Base-by-base conservation (phyloP, 2,329 filamentous ascomycete species). In the Phialophora tarda region DNA sequence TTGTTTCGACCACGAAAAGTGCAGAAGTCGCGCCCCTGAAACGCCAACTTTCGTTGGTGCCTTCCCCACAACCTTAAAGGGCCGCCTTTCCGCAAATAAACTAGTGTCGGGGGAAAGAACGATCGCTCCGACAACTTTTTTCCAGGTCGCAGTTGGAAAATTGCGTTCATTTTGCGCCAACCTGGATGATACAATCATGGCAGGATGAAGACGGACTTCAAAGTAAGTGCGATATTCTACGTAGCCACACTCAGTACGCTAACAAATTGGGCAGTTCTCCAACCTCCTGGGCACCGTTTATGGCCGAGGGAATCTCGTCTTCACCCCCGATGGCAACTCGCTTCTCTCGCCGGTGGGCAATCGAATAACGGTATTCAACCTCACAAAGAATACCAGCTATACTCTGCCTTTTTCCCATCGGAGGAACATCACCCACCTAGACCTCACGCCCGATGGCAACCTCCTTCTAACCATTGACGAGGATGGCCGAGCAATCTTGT, bases 251-350 rank as follows among this genome's bases (percentile, higher is more conserved):
- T 34, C 14, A 41, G 17, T 34, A 24, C 58, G 41, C 47, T 71
- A 50, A 67, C 66, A 14, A 14, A n/a, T 55, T 51, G 1, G 75
- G 34, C 54, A 97, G 93, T 99, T 99, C 82, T 97, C 94, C 78
- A 99, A 98, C 81, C 87, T 99, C 78, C 87, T 99, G 76, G 96
- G 95, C 77, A 99, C 95, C 73, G 95, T 99, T 77, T 99, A 98
- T 84, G 92, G 93, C 83, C 92, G 93, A 86, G 95, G 96, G 81
- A 99, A 98, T 79, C 87, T 99, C 75, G 86, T 97, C 77, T 99
- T 96, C 83, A 96, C 92, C 74, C 92, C 93, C 68, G 94, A 99
- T 86, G 96, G 96, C 77, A 95, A 92, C 74, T 94, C 92, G 81
- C 86, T 99, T 71, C 91, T 96, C 75, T 99, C 95, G 53, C 96